A percentile compares a stretch with the other conserved stretches of the same genome.
These are phyloP conservation scores for Xanthoconium purpureum DNA, from an alignment of 768 basidiomycete genomes.

Conservation along the genomic window DNA sequence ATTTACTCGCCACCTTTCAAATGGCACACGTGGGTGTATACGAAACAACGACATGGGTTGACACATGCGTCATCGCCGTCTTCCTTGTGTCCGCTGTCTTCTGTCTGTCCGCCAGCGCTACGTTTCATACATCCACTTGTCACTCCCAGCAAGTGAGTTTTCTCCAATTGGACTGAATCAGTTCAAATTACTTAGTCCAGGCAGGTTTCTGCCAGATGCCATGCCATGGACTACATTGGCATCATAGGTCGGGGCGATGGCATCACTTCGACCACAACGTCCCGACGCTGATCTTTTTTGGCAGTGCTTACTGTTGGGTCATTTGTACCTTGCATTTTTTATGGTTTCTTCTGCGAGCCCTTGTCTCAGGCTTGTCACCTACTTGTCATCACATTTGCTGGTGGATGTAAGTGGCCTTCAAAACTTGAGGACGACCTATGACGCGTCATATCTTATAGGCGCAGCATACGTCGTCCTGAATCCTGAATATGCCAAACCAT, in stretches of 20 bases:
- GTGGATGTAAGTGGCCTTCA: slow-evolving; percentile 49
- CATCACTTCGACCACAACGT: not conserved
- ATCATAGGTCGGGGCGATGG: slow-evolving; percentile 53
- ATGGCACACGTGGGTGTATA: slow-evolving; percentile 49
- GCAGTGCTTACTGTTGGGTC: slow-evolving; percentile 72
- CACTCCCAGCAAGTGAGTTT: slow-evolving; percentile 65
- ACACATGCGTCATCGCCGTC: slow-evolving; percentile 54
- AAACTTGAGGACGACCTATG: not conserved
- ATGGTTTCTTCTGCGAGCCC: slow-evolving; percentile 71
- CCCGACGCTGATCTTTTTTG: slow-evolving; percentile 5
- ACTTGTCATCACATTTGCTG: slow-evolving; percentile 46
- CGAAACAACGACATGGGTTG: slow-evolving; percentile 56
- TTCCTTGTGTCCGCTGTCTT: slow-evolving; percentile 72
- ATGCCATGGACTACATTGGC: slow-evolving; percentile 74
- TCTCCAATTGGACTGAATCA: not conserved
- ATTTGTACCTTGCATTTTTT: slow-evolving; percentile 73
- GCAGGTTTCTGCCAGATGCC: slow-evolving; percentile 58
- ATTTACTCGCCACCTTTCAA: slow-evolving; percentile 53
- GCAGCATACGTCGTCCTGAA: slow-evolving; percentile 75
- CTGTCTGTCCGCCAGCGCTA: slow-evolving; percentile 68
- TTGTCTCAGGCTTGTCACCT: slow-evolving; percentile 55
- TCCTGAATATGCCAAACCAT: slow-evolving; percentile 73
- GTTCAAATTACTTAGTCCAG: not conserved
- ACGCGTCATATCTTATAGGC: slow-evolving; percentile 35
- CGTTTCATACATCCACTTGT: slow-evolving; percentile 69